phyloP scores from a whole-genome alignment of 2,329 filamentous ascomycete species.

The Aspergillus novoparasiticus region DNA sequence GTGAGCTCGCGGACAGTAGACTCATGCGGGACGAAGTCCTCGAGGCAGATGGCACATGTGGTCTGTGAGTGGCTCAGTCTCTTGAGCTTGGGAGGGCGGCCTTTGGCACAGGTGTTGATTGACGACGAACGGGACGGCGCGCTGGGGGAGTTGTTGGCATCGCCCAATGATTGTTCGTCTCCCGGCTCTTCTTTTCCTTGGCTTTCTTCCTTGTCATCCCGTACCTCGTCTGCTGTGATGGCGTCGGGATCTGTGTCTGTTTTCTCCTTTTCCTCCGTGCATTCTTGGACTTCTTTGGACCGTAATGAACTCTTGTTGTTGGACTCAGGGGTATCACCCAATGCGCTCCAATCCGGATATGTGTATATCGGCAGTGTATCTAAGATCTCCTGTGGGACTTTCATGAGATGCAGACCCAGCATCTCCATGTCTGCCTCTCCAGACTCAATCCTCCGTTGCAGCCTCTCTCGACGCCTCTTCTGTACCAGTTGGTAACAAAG shows the following conservation, averaged over 20 bases:
- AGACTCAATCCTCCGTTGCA: slow-evolving; percentile 70
- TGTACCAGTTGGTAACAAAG: slow-evolving; percentile 75
- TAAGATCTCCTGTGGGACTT: slow-evolving; percentile 72
- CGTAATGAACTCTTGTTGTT: slow-evolving; percentile 1
- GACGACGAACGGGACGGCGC: not conserved
- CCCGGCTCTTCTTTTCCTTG: not conserved
- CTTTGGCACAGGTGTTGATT: not conserved
- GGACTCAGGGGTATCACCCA: not conserved
- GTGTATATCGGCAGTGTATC: slow-evolving; percentile 76
- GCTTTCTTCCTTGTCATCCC: not conserved
- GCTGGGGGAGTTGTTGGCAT: not conserved
- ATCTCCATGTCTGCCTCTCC: slow-evolving; percentile 87
- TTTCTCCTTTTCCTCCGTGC: not conserved
- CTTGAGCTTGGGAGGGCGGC: slow-evolving; percentile 7
- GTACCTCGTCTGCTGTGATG: not conserved
- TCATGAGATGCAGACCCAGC: slow-evolving; percentile 79
- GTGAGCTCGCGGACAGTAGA: slow-evolving; percentile 81
- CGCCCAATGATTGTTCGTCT: not conserved
- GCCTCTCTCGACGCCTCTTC: slow-evolving; percentile 65
- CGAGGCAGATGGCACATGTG: slow-evolving; percentile 86
- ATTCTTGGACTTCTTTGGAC: slow-evolving; percentile 2
- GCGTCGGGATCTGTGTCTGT: not conserved
- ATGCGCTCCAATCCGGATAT: slow-evolving; percentile 55
- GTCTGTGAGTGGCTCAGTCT: slow-evolving; percentile 66
- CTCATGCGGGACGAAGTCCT: slow-evolving; percentile 70